These are phyloP conservation scores for Alnus rubra DNA, from an alignment of 306 rosid genomes.

Conservation along the genomic window DNA sequence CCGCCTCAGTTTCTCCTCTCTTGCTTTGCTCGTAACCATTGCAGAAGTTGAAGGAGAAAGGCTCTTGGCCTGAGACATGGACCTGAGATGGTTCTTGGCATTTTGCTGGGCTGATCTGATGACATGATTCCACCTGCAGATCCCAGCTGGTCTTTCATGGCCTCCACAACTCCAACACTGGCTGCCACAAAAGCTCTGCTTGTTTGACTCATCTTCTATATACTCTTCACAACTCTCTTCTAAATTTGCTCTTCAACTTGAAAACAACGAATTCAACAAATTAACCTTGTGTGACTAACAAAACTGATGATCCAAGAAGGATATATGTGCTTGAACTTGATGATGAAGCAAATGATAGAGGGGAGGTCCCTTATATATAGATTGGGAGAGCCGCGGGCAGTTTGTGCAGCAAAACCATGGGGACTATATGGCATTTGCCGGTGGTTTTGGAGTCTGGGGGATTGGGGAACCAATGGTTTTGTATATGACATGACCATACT, in stretches of 20 bases:
- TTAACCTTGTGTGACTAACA: background rate
- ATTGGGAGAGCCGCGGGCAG: too few species aligned
- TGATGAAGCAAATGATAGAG: too few species aligned
- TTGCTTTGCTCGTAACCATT: too few species aligned
- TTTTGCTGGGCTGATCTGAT: background rate
- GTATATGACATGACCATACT: too few species aligned
- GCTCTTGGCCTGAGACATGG: too few species aligned
- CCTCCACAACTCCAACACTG: constrained; percentile 44
- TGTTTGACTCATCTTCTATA: constrained; percentile 24
- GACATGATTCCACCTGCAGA: constrained; percentile 1
- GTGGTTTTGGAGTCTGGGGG: background rate
- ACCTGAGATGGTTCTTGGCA: too few species aligned
- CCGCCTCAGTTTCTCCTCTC: too few species aligned
- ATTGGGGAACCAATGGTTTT: background rate
- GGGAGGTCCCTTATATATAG: background rate
- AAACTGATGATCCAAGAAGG: background rate
- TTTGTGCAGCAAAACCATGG: background rate
- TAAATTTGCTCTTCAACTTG: too few species aligned
- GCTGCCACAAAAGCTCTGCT: constrained; percentile 27
- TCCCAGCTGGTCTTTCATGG: constrained; percentile 16
- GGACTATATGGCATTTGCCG: background rate
- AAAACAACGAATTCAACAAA: background rate
- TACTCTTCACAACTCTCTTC: background rate
- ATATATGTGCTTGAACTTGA: background rate
- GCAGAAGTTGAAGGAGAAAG: too few species aligned